phyloP scores from a whole-genome alignment of 108 stramenopile species.

The Nitzschia palea region DNA sequence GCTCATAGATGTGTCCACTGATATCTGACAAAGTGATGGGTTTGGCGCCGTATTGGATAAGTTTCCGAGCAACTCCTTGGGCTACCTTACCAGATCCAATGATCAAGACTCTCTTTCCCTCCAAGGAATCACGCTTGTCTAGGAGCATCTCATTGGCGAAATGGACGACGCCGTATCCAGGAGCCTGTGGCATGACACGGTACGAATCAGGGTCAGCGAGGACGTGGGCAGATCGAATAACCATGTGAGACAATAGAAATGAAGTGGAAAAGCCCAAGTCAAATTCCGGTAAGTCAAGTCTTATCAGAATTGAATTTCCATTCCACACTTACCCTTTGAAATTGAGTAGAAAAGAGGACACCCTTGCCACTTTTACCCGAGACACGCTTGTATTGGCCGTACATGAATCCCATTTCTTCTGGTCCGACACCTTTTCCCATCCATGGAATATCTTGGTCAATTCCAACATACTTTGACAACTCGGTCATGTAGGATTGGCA shows the following conservation, averaged over 20 bases:
- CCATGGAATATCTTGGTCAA: slow-evolving; percentile 87
- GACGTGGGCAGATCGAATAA: too few relatives aligned
- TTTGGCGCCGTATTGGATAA: slow-evolving; percentile 93
- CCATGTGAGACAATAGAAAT: too few relatives aligned
- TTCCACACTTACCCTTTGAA: slow-evolving; percentile 25
- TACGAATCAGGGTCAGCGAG: too few relatives aligned
- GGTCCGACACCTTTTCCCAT: slow-evolving; percentile 92
- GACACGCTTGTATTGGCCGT: slow-evolving; percentile 98
- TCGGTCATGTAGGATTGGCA: slow-evolving; percentile 99
- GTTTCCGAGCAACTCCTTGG: slow-evolving; percentile 85
- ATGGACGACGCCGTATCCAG: slow-evolving; percentile 91
- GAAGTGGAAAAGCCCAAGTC: too few relatives aligned
- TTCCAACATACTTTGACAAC: slow-evolving; percentile 94
- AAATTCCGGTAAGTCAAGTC: too few relatives aligned
- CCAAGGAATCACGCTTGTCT: slow-evolving; percentile 83
- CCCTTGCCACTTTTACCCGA: slow-evolving; percentile 49
- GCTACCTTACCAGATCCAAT: slow-evolving; percentile 95
- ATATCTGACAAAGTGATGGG: slow-evolving; percentile 93
- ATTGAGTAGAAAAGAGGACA: slow-evolving; percentile 51
- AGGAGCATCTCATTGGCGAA: slow-evolving; percentile 90
- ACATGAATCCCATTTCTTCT: slow-evolving; percentile 94
- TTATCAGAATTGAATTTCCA: too few relatives aligned
- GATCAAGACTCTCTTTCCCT: slow-evolving; percentile 94
- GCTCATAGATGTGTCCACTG: slow-evolving; percentile 94
- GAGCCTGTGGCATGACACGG: too few relatives aligned